Evolutionary conservation across 2,329 filamentous ascomycete genomes (phyloP).

Genomic region (Cladosporium halotolerans): DNA sequence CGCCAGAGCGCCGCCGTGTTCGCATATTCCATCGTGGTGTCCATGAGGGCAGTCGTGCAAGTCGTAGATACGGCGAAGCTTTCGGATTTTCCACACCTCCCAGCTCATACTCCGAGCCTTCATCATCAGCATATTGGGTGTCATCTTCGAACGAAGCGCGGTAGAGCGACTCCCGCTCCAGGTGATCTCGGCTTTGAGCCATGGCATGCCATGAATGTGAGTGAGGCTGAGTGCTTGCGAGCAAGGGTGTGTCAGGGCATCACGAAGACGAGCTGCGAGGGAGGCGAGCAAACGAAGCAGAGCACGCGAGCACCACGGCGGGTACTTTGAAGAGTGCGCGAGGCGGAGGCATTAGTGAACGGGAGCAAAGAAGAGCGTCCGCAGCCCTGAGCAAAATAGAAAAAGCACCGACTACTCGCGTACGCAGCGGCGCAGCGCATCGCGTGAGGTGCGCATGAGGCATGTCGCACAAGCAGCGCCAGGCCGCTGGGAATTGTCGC

Average conservation of each 20-base stretch:
- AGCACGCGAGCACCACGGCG: neutral
- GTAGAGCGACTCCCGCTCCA: neutral
- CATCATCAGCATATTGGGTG: neutral
- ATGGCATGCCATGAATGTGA: neutral
- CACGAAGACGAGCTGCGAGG: neutral
- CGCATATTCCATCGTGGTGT: neutral
- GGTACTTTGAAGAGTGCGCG: no score
- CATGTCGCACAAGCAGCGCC: no score
- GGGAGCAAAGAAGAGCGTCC: no score
- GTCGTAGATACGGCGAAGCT: neutral
- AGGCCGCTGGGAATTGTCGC: no score
- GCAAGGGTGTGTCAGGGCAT: neutral
- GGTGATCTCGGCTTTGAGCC: neutral
- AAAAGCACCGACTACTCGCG: no score
- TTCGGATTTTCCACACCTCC: neutral
- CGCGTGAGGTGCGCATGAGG: no score
- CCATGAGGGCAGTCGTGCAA: neutral
- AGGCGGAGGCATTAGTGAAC: no score
- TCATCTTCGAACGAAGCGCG: neutral
- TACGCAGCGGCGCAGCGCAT: no score
- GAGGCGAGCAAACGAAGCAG: neutral
- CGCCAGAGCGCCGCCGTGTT: neutral
- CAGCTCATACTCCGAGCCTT: slow-evolving; percentile 3
- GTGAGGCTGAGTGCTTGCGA: neutral
- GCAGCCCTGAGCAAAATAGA: no score